Percentiles rank a stretch among this genome's conserved stretches.
phyloP scores from a whole-genome alignment of 2,329 filamentous ascomycete genomes.

The Atkinsonella hypoxylon region DNA sequence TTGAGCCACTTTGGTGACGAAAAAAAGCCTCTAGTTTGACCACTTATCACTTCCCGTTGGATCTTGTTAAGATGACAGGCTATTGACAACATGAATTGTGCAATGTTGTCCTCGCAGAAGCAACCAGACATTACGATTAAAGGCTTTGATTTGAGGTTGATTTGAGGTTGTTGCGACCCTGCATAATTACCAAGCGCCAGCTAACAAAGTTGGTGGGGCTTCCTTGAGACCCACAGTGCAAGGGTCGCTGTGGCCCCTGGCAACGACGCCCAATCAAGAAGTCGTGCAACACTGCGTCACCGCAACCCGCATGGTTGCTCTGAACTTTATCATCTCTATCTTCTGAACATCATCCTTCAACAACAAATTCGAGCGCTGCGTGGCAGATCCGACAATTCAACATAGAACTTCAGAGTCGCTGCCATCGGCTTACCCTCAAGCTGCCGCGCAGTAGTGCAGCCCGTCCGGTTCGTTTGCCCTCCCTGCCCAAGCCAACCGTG shows the following conservation, averaged over 20 bases:
- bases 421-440: no score
- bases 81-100: no score
- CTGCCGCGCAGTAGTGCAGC: not conserved
- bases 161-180: not conserved
- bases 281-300: constrained; percentile 7
- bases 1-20: no score
- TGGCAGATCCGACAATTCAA: not conserved
- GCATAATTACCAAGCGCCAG: no score
- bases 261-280: constrained; percentile 8
- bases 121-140: no score
- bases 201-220: no score
- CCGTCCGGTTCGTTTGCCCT: not conserved
- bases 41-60: no score
- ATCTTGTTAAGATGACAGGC: no score
- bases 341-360: not conserved
- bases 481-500: not conserved
- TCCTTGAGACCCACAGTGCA: not conserved
- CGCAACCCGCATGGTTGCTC: not conserved
- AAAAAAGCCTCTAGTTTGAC: no score
- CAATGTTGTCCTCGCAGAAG: no score
- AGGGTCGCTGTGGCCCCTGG: not conserved
- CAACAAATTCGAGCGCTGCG: not conserved
- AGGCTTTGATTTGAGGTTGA: no score
- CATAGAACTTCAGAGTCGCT: not conserved
- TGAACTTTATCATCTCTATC: constrained; percentile 1